Conservation (phyloP, 768 basidiomycete genomes). For the Mrakia hoshinonis region DNA sequence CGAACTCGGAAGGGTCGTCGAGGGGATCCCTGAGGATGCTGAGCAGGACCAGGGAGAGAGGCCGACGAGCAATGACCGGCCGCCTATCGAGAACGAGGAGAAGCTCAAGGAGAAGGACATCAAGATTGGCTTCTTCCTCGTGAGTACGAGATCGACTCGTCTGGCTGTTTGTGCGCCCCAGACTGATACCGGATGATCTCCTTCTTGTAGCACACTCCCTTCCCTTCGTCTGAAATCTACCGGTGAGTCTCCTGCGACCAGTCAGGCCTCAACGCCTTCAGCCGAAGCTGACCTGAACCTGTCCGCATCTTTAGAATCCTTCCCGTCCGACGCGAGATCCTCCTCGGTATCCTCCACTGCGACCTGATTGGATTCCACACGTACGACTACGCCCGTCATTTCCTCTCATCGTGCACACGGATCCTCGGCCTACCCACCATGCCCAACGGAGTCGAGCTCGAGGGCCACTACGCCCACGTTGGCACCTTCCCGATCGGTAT, state of each 20-base stretch:
- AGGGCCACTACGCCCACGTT: conserved; percentile 88
- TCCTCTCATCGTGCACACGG: conserved; percentile 94
- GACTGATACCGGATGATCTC: not conserved
- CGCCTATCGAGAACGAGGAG: conserved; percentile 6
- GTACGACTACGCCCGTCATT: conserved; percentile 98
- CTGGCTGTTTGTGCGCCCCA: not conserved
- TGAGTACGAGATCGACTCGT: conserved; percentile 44
- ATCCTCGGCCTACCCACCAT: conserved; percentile 90
- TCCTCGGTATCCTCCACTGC: conserved; percentile 90
- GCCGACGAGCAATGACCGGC: conserved; percentile 13
- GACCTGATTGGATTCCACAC: conserved; percentile 99
- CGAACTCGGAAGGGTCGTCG: conserved; percentile 27
- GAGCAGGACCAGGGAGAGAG: conserved; percentile 27
- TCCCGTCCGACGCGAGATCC: conserved; percentile 91
- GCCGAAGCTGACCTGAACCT: not conserved
- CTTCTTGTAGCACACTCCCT: conserved; percentile 23
- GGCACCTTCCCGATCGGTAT: conserved; percentile 99
- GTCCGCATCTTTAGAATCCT: conserved; percentile 57
- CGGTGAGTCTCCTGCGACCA: conserved; percentile 1
- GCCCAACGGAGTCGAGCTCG: conserved; percentile 96
- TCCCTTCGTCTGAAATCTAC: conserved; percentile 30
- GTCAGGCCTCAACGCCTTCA: no score
- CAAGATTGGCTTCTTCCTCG: conserved; percentile 97
- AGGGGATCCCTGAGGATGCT: conserved; percentile 21
- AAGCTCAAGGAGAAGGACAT: conserved; percentile 39